These are phyloP conservation scores for Adansonia gregorii DNA, from an alignment of 441 rosid species.

Conservation along the genomic window DNA sequence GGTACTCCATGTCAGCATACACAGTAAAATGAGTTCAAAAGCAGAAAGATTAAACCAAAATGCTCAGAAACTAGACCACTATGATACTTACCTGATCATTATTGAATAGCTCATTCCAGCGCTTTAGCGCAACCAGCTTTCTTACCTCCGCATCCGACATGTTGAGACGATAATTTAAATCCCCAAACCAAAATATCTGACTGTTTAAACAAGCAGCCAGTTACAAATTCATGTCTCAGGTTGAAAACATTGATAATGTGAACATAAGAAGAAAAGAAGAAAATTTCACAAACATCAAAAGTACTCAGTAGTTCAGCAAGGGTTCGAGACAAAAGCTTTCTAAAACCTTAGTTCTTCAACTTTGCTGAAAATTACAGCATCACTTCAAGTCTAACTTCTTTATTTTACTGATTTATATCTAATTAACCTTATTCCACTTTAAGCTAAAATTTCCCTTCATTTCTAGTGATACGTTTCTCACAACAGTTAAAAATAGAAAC, in stretches of 20 bases:
- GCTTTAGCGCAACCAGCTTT: conserved; percentile 67
- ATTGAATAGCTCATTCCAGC: conserved; percentile 80
- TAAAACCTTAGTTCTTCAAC: conserved; percentile 11
- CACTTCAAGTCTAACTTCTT: neutral
- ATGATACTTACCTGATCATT: conserved; percentile 67
- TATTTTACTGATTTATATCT: neutral
- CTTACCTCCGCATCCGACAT: conserved; percentile 74
- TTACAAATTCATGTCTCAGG: conserved; percentile 13
- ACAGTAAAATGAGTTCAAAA: neutral
- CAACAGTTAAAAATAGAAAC: neutral
- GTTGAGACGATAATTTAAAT: conserved; percentile 90
- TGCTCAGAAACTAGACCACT: neutral
- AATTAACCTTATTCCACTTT: neutral
- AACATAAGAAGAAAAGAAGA: conserved; percentile 2
- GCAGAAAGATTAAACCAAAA: neutral
- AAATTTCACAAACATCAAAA: neutral
- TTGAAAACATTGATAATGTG: neutral
- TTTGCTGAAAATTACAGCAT: conserved; percentile 1
- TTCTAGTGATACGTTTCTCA: neutral
- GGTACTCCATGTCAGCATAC: neutral
- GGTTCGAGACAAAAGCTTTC: neutral
- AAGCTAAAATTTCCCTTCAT: neutral
- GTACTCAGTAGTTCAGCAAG: neutral
- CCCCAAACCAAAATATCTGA: conserved; percentile 97
- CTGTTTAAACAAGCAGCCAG: conserved; percentile 49